Evolutionary conservation across 495 filamentous ascomycete species (phyloP), one percentile per base, ranked within the genome.

Genomic region (Daldinia caldariorum): DNA sequence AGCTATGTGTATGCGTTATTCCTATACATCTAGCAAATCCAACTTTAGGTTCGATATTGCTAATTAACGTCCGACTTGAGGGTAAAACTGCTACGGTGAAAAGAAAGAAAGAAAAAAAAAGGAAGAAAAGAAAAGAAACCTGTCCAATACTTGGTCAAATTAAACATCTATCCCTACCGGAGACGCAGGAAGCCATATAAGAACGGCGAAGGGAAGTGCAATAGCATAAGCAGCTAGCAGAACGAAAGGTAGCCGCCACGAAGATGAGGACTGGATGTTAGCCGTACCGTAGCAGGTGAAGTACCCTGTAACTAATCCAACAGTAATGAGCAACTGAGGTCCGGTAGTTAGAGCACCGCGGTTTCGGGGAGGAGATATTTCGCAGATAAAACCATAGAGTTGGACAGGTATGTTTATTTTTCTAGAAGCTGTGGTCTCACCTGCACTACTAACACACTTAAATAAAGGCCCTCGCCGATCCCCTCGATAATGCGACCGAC

Each of bases 171-270:
- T n/a, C n/a, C n/a, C n/a, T n/a, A n/a, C n/a, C n/a, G n/a, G n/a
- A 16, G 79, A 80, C 12, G 79, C 73, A 0, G 82, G 81, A 31
- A 85, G 66, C 43, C 74, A 64, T 16, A 20, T 20, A 20, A 45
- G 41, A 45, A 5, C 41, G 3, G 16, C 16, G 41, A 45, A 3
- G 2, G 41, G 16, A 16, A 45, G 16, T 16, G 0, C 41, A 18
- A 45, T 10, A 3, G 41, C 16, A 45, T 45, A 45, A 45, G 41
- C 41, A 8, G 41, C 41, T 6, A 45, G 41, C 3, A 45, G 18
- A 16, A 45, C 16, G 9, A 45, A 16, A 8, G 41, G 41, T 18
- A 45, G 41, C 8, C 41, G 41, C 14, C 41, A 45, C 18, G 41
- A 16, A 45, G 16, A 45, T 3, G 41, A 16, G n/a, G 41, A 45